Conservation (phyloP, 2,329 filamentous ascomycete species). For the Dactylellina haptotyla region DNA sequence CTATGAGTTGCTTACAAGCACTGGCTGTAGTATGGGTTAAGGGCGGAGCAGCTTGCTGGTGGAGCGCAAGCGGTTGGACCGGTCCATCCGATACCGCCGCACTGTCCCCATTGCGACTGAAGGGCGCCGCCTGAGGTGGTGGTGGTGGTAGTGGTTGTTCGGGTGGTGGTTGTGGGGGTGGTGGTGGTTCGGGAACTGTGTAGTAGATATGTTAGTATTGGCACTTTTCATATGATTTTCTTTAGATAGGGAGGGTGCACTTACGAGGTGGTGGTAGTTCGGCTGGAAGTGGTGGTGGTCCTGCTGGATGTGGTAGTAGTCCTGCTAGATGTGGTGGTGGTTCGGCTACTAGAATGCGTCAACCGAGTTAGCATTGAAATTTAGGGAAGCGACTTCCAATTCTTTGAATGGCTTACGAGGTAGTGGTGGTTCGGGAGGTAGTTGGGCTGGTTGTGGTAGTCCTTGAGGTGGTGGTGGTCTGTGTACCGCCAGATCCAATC, state of each 20-base stretch:
- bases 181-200: constrained; percentile 21
- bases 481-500: constrained; percentile 58
- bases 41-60: constrained; percentile 24
- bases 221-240: too few species aligned
- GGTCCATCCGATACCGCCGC: constrained; percentile 56
- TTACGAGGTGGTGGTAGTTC: constrained; percentile 18
- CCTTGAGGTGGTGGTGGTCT: constrained; percentile 15
- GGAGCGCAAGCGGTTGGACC: constrained; percentile 35
- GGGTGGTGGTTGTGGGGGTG: constrained; percentile 7
- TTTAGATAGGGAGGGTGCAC: background rate
- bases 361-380: too few species aligned
- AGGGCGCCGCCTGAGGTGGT: background rate
- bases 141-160: constrained; percentile 6
- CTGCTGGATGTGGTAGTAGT: constrained; percentile 11
- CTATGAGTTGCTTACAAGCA: constrained; percentile 23
- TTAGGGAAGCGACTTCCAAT: too few species aligned
- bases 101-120: constrained; percentile 55
- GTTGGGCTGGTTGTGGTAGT: constrained; percentile 5
- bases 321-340: constrained; percentile 1
- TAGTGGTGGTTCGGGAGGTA: constrained; percentile 22
- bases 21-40: constrained; percentile 52
- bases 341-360: background rate
- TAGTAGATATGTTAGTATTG: constrained; percentile 10
- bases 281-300: constrained; percentile 15
- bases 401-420: background rate